Conservation (phyloP, 306 rosid genomes). For the Neltuma alba region DNA sequence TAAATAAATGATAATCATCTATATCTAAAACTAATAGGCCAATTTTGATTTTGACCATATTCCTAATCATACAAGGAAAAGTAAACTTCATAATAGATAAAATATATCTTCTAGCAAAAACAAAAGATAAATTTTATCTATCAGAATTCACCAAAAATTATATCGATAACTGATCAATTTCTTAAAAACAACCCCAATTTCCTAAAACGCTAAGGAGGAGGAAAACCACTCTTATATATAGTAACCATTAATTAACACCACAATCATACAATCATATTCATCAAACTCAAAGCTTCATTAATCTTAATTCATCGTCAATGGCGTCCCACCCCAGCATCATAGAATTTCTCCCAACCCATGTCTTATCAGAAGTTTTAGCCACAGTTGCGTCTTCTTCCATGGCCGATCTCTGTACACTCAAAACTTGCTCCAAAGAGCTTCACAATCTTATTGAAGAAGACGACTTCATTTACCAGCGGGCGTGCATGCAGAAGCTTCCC, state of each 20-base stretch:
- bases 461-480: conserved; percentile 27
- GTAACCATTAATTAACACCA: not conserved
- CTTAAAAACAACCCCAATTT: no score
- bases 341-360: conserved; percentile 35
- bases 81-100: no score
- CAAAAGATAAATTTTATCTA: no score
- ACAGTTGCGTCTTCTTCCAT: conserved; percentile 38
- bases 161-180: no score
- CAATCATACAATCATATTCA: not conserved
- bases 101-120: no score
- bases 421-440: not conserved
- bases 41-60: no score
- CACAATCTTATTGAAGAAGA: conserved; percentile 21
- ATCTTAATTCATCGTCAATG: not conserved
- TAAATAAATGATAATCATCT: no score
- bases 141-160: no score
- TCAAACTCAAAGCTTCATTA: not conserved
- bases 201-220: not conserved
- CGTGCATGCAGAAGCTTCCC: conserved; percentile 3
- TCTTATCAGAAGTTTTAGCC: conserved; percentile 29
- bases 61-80: no score
- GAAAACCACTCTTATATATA: not conserved
- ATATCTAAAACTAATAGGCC: no score
- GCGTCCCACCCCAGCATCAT: not conserved
- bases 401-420: conserved; percentile 25